These are phyloP conservation scores for Chaetomium olivaceum DNA, from an alignment of 2,329 filamentous ascomycete genomes.

Conservation along the genomic window DNA sequence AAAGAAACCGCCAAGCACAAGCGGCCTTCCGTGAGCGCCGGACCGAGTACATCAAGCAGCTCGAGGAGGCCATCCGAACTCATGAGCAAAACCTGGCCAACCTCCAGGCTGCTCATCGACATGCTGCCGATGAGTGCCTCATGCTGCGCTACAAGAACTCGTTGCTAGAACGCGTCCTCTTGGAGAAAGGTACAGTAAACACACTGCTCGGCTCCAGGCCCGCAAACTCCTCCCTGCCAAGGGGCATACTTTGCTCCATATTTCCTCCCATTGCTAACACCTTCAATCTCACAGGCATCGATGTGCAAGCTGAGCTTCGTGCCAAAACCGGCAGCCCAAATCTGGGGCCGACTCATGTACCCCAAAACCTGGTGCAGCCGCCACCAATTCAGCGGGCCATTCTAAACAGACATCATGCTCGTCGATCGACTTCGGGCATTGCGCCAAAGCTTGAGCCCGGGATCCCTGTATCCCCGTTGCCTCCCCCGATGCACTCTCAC, in stretches of 20 bases:
- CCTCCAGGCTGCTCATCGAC: constrained; percentile 90
- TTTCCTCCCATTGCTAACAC: constrained; percentile 12
- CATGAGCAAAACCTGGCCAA: constrained; percentile 93
- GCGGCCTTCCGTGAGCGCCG: constrained; percentile 94
- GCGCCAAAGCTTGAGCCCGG: constrained; percentile 70
- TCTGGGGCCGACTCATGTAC: constrained; percentile 67
- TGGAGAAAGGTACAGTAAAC: constrained; percentile 77
- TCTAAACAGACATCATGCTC: constrained; percentile 74
- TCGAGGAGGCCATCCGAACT: constrained; percentile 94
- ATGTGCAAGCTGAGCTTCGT: constrained; percentile 93
- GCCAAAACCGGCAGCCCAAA: constrained; percentile 89
- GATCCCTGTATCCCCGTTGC: constrained; percentile 43
- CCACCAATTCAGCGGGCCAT: constrained; percentile 79
- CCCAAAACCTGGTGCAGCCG: constrained; percentile 68
- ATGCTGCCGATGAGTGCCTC: constrained; percentile 91
- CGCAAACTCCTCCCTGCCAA: not conserved
- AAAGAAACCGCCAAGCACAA: constrained; percentile 94
- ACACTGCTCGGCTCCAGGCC: not conserved
- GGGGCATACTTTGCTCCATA: not conserved
- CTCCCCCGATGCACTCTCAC: constrained; percentile 48
- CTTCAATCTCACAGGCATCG: constrained; percentile 65
- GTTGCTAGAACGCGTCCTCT: constrained; percentile 85
- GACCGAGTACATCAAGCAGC: constrained; percentile 98
- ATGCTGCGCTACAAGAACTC: constrained; percentile 99
- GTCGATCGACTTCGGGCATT: constrained; percentile 71